Conservation (phyloP, 75 land plant species). For the Cupressus sempervirens region DNA sequence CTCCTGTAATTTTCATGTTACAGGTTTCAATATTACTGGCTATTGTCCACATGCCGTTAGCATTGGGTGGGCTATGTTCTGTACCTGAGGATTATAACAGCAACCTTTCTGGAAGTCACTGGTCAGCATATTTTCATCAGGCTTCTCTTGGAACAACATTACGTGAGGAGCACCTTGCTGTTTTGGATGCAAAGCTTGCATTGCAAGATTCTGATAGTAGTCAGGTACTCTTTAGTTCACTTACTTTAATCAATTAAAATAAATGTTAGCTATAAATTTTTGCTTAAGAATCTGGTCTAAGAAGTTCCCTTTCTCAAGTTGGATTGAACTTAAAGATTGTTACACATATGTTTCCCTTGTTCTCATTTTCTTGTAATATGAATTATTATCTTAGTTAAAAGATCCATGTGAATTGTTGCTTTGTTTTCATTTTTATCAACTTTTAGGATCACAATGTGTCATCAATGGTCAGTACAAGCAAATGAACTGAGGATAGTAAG, state of each 20-base stretch:
- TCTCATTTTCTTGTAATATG: neutral
- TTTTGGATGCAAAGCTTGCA: slow-evolving; percentile 21
- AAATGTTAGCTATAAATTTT: neutral
- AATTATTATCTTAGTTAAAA: no score
- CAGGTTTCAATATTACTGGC: slow-evolving; percentile 70
- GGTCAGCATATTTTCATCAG: slow-evolving; percentile 90
- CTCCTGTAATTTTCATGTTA: neutral
- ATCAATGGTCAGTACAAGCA: no score
- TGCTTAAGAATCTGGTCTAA: neutral
- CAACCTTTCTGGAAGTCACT: slow-evolving; percentile 33
- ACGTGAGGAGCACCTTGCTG: slow-evolving; percentile 41
- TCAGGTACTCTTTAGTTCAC: slow-evolving; percentile 18
- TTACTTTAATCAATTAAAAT: neutral
- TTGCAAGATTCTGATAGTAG: neutral
- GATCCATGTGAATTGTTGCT: no score
- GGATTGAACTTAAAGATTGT: neutral
- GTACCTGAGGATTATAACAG: slow-evolving; percentile 16
- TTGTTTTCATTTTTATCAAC: no score
- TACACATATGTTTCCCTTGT: neutral
- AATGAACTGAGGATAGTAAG: no score
- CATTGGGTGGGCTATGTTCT: slow-evolving; percentile 25
- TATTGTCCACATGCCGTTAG: slow-evolving; percentile 37
- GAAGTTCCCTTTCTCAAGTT: neutral
- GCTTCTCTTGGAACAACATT: slow-evolving; percentile 71
- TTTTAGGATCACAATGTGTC: no score